Conservation (phyloP, 495 filamentous ascomycete species). For the Aspergillus olivimuriae region DNA sequence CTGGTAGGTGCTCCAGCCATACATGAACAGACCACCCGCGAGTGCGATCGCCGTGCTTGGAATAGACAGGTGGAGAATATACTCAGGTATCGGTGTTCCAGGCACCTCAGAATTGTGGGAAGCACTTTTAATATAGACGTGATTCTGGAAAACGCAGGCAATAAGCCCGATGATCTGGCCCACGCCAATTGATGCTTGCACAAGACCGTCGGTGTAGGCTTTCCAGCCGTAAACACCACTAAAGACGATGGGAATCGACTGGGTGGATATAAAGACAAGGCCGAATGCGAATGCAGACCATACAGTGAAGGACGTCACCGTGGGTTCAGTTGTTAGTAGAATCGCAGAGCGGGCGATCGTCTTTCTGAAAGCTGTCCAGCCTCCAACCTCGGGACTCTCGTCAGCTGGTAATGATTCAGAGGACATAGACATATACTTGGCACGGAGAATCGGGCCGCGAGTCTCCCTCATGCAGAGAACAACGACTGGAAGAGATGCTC, state of each 20-base stretch:
- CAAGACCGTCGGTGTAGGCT: constrained; percentile 1
- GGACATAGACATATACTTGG: not conserved
- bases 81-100: constrained; percentile 11
- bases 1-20: constrained; percentile 11
- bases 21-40: constrained; percentile 15
- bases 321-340: constrained; percentile 10
- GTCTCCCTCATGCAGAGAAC: constrained; percentile 8
- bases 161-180: constrained; percentile 9
- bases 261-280: constrained; percentile 11
- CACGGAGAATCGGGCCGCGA: constrained; percentile 2
- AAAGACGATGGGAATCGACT: constrained; percentile 10
- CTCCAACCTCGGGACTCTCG: not conserved
- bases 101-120: constrained; percentile 7
- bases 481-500: constrained; percentile 1
- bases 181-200: constrained; percentile 6
- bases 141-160: constrained; percentile 4
- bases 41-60: constrained; percentile 8
- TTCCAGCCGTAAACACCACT: constrained; percentile 5
- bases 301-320: constrained; percentile 6
- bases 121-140: constrained; percentile 4
- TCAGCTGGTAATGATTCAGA: not conserved
- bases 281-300: constrained; percentile 12
- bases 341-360: constrained; percentile 6
- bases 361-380: constrained; percentile 1
- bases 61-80: constrained; percentile 13